Evolutionary conservation across 208 protist genomes (phyloP).

Genomic region (Naegleria lovaniensis): DNA sequence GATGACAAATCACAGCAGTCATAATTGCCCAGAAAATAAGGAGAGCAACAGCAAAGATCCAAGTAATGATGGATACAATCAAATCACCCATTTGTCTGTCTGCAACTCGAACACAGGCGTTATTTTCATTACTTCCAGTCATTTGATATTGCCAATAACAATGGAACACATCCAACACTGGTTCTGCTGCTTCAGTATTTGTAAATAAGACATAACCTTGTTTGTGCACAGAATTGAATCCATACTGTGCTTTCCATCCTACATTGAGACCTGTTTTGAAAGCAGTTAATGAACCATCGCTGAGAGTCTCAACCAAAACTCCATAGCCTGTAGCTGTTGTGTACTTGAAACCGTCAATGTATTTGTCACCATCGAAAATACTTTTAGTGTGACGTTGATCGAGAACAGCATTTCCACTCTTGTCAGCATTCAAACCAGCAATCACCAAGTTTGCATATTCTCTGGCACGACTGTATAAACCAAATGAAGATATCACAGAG

Average conservation of each 20-base stretch:
- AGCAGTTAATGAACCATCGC: neutral
- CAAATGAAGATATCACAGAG: neutral
- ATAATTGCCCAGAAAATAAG: neutral
- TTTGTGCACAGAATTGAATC: neutral
- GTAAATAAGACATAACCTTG: neutral
- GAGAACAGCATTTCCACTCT: neutral
- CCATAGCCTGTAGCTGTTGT: neutral
- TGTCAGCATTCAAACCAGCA: neutral
- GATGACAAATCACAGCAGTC: neutral
- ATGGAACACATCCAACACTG: neutral
- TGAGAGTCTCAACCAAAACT: neutral
- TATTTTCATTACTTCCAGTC: neutral
- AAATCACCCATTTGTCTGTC: neutral
- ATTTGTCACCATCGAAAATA: neutral
- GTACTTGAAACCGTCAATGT: neutral
- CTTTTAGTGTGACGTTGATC: neutral
- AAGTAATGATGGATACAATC: neutral
- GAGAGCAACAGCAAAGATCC: neutral
- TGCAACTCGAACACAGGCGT: neutral
- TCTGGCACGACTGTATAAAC: neutral
- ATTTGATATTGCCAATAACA: slow-evolving; percentile 7
- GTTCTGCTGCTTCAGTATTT: neutral
- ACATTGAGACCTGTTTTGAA: neutral
- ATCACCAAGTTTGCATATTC: neutral
- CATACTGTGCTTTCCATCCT: neutral